These are phyloP conservation scores for Starmera pachycereana DNA, from an alignment of 805 yeast species.

Conservation along the genomic window DNA sequence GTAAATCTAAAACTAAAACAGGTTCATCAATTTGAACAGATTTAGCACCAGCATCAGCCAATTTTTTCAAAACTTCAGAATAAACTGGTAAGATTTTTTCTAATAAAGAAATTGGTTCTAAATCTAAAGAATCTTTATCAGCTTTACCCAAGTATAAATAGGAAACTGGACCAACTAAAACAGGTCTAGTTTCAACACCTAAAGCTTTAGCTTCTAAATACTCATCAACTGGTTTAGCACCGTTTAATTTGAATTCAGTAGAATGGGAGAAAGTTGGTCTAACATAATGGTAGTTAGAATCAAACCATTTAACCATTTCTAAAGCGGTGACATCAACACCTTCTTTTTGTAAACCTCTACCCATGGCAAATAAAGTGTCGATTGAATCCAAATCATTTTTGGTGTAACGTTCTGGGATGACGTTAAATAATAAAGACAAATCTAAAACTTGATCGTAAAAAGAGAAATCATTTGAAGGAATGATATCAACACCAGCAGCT, in stretches of 20 bases:
- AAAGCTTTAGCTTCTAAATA: constrained; percentile 94
- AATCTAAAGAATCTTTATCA: constrained; percentile 93
- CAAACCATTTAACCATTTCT: constrained; percentile 99
- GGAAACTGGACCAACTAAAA: constrained; percentile 92
- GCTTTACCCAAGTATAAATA: constrained; percentile 94
- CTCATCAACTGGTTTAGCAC: constrained; percentile 95
- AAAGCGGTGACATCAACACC: constrained; percentile 98
- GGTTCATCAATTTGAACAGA: constrained; percentile 98
- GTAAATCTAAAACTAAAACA: constrained; percentile 86
- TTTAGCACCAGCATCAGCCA: constrained; percentile 90
- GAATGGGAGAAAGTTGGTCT: constrained; percentile 97
- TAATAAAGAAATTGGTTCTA: constrained; percentile 85
- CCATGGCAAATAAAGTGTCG: constrained; percentile 97
- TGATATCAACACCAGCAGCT: constrained; percentile 94
- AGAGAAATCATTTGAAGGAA: constrained; percentile 96
- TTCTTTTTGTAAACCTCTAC: constrained; percentile 98
- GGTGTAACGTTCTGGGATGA: constrained; percentile 93
- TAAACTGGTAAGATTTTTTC: constrained; percentile 89
- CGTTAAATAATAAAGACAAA: constrained; percentile 86
- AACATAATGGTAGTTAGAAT: constrained; percentile 98
- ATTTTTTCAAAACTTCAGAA: constrained; percentile 77
- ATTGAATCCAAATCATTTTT: constrained; percentile 81
- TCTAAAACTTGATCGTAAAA: constrained; percentile 97
- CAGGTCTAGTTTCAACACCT: constrained; percentile 97
- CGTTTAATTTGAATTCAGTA: constrained; percentile 92